Base-by-base conservation (phyloP, 768 basidiomycete genomes). In the Tylopilus plumbeoviolaceoides region DNA sequence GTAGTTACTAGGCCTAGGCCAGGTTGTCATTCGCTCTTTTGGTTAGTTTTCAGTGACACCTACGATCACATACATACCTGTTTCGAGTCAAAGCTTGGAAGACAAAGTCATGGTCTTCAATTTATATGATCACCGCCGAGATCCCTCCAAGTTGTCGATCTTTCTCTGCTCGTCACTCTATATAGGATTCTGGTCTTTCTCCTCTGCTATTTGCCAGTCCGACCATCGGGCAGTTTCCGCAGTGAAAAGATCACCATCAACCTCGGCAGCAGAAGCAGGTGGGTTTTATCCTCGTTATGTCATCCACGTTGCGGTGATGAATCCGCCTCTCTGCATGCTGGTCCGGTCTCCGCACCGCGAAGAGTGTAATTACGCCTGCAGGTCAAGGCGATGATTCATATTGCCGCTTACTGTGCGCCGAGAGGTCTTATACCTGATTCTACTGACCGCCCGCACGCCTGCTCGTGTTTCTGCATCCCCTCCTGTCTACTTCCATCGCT, bases 351-450 rank as follows among this genome's bases (percentile, higher is more conserved):
- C 25, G 45, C 33, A 14, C 35, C 15, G 11, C 43, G 25, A 40
- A 25, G 38, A 51, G 31, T 31, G 21, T 47, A 35, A 20, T 53
- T 43, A 48, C 36, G 44, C 44, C 31, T 44, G 48, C 58, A 46
- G 43, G 48, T 15, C n/a, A 46, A 35, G 54, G 61, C 47, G 40
- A 55, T 63, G 61, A 53, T 63, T 46, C 44, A 54, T 48, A 55
- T 47, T 15, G 23, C 41, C 44, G 50, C 42, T 35, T 44, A 8
- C 38, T 40, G 42, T 53, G 23, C 20, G 38, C 30, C 39, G 42
- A 41, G 27, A 43, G 38, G 41, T 54, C 55, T 60, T 57, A 63
- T 55, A 53, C 28, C 43, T 49, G 53, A 36, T 10, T 35, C n/a
- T 36, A 39, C 40, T 36, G 25, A 53, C 55, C 21, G 7, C 31